Evolutionary conservation across 495 filamentous ascomycete species (phyloP), one percentile per base, ranked within the genome.

Genomic region (Mycothermus thermophilus): DNA sequence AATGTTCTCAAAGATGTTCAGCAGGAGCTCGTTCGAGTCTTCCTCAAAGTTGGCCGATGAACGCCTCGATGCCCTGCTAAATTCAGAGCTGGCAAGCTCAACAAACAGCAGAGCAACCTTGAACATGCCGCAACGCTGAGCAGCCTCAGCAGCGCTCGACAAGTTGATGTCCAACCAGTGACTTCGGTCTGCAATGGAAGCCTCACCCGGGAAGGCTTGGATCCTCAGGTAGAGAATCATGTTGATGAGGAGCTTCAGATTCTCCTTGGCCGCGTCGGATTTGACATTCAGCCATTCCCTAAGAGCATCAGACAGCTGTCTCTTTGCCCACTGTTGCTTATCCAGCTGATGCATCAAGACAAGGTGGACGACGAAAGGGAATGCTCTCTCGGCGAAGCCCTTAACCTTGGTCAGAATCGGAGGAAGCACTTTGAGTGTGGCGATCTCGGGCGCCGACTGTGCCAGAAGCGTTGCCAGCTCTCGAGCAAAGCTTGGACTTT

Each of bases 151-250:
- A 19, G 78, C 81, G 42, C 71, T 63, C 10, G 72, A 54, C 43
- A 79, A 79, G 48, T 94, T 76, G 20, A 96, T 59, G 20, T 88
- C 80, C 20, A 97, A 71, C 90, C 90, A 96, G 31, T 70, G 67
- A 25, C 77, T 62, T 25, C 92, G 75, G 43, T 93, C 80, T 26
- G 74, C 75, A 35, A 78, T 78, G 0, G 83, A 90, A 2, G 57
- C 53, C 53, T 97, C 92, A 5, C 71, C 59, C 2, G 76, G 75
- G n/a, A 74, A 47, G n/a, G 66, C 69, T 50, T 90, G 87, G 6
- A 80, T 83, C 15, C 85, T 75, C 25, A 97, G 66, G 47, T 94
- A 96, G n/a, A 96, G 62, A 33, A 96, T 69, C 9, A 77, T 76
- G 35, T 78, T 79, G 23, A 95, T 67, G 1, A 95, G 65, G 37